Percentiles rank a stretch among this genome's conserved stretches.
Conservation (phyloP, 2,329 filamentous ascomycete species). For the Nannizziopsis arthrosporioides region DNA sequence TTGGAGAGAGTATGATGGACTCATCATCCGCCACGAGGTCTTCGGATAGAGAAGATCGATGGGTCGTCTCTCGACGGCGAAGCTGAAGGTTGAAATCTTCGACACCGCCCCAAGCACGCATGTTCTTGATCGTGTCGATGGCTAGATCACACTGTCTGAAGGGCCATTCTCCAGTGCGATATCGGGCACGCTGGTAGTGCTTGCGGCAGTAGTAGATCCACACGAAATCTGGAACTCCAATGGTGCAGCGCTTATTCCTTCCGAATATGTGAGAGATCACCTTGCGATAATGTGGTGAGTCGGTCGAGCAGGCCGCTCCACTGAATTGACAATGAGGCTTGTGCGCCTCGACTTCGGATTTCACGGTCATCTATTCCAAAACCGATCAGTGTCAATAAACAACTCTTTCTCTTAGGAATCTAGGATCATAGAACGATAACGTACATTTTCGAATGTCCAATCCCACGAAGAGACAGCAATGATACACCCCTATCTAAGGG, state of each 20-base stretch:
- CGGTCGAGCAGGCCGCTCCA: slow-evolving; percentile 18
- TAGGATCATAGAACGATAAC: neutral
- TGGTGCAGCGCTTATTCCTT: slow-evolving; percentile 67
- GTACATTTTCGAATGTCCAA: too few species aligned
- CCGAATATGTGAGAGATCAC: slow-evolving; percentile 73
- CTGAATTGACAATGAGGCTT: slow-evolving; percentile 16
- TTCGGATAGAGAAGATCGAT: slow-evolving; percentile 7
- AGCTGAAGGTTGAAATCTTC: slow-evolving; percentile 51
- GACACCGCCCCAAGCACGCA: slow-evolving; percentile 53
- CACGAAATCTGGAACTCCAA: slow-evolving; percentile 54
- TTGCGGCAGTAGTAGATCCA: slow-evolving; percentile 73
- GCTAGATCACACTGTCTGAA: slow-evolving; percentile 54
- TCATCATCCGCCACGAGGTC: neutral
- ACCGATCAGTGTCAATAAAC: neutral
- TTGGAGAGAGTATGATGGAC: neutral
- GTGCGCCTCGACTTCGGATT: neutral
- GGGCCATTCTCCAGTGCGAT: slow-evolving; percentile 50
- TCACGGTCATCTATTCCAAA: slow-evolving; percentile 1
- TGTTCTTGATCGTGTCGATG: slow-evolving; percentile 48
- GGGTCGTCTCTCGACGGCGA: slow-evolving; percentile 46
- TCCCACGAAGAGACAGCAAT: too few species aligned
- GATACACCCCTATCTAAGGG: too few species aligned
- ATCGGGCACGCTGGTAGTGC: slow-evolving; percentile 66
- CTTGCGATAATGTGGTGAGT: slow-evolving; percentile 50
- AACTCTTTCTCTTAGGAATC: neutral